These are phyloP conservation scores for Rhodotorula sp. DNA, from an alignment of 1,284 basidiomycete genomes.

Conservation along the genomic window DNA sequence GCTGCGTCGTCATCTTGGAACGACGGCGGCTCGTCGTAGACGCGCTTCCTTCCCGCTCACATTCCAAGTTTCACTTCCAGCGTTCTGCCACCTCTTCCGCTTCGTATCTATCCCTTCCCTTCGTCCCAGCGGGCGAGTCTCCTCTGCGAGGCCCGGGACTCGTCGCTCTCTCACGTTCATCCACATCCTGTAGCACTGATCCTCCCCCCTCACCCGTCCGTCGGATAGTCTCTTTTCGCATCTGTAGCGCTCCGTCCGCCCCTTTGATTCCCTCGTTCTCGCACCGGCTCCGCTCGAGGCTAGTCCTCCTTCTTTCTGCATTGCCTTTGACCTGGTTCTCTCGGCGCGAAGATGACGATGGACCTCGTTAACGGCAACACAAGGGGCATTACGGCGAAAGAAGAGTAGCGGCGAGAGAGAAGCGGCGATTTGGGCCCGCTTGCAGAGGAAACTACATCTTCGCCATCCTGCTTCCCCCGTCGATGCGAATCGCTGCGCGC, in stretches of 20 bases:
- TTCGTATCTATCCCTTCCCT: not conserved
- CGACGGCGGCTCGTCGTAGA: no score
- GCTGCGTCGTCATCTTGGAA: not conserved
- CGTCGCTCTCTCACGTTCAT: no score
- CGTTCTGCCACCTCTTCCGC: no score
- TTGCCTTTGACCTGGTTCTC: not conserved
- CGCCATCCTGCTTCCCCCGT: conserved; percentile 36
- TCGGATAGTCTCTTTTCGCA: not conserved
- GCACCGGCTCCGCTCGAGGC: no score
- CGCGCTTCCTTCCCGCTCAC: no score
- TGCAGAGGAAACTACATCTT: conserved; percentile 25
- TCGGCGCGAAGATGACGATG: no score
- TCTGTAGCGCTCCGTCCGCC: conserved; percentile 3
- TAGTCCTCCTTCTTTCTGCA: not conserved
- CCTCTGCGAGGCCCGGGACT: not conserved
- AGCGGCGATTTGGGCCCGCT: no score
- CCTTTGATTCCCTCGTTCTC: no score
- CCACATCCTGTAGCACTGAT: not conserved
- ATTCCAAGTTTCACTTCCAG: no score
- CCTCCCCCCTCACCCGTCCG: not conserved
- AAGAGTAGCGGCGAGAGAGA: no score
- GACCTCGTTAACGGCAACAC: no score
- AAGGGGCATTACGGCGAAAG: no score
- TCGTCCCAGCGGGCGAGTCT: not conserved
- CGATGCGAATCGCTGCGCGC: conserved; percentile 30